A percentile compares a stretch with the other conserved stretches of the same genome.
Evolutionary conservation across 2,329 filamentous ascomycete species (phyloP).

Genomic region (Neofusicoccum kwambonambiense): DNA sequence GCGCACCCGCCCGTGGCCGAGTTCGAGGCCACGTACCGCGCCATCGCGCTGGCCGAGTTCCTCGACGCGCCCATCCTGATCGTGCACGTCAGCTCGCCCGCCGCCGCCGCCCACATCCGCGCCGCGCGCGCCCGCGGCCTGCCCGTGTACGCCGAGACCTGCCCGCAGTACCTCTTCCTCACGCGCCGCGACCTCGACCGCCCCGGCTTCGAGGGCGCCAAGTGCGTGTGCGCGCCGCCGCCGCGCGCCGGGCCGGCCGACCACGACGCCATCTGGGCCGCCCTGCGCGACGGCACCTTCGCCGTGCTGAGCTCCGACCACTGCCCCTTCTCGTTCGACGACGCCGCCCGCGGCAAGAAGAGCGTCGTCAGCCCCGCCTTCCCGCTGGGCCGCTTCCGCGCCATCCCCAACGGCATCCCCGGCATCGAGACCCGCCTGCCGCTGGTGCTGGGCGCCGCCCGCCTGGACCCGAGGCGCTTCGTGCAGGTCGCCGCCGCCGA

Average conservation of each 20-base stretch:
- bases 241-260: conserved; percentile 48
- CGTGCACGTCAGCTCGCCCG: conserved; percentile 53
- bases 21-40: conserved; percentile 51
- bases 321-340: conserved; percentile 52
- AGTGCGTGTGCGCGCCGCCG: conserved; percentile 56
- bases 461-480: conserved; percentile 50
- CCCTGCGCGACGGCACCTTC: conserved; percentile 53
- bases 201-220: conserved; percentile 55
- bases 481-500: conserved; percentile 57
- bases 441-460: conserved; percentile 42
- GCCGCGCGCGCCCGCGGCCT: conserved; percentile 50
- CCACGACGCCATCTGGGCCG: conserved; percentile 53
- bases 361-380: conserved; percentile 46
- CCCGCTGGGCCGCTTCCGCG: conserved; percentile 50
- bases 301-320: conserved; percentile 52
- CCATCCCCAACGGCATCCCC: conserved; percentile 59
- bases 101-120: conserved; percentile 48
- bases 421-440: conserved; percentile 59
- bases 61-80: conserved; percentile 54
- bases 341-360: conserved; percentile 50
- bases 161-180: conserved; percentile 57
- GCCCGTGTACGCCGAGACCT: conserved; percentile 56
- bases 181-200: conserved; percentile 51
- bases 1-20: conserved; percentile 49
- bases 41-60: conserved; percentile 51